These are phyloP conservation scores for Hansenula anomala DNA, from an alignment of 1,139 yeast genomes.

Conservation along the genomic window DNA sequence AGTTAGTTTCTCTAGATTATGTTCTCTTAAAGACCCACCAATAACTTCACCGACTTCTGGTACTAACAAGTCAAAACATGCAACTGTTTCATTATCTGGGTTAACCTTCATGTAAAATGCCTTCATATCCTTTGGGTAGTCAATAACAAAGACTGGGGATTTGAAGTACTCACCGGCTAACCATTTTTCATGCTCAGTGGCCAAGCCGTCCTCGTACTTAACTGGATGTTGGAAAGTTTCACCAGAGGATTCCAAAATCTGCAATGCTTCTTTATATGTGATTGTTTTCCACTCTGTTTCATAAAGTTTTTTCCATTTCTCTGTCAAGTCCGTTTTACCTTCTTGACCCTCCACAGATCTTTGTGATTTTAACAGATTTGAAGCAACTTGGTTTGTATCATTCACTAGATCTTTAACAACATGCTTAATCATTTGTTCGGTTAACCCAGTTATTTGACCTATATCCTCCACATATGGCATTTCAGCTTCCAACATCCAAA, in stretches of 20 bases:
- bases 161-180: conserved; percentile 65
- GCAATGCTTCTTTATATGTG: conserved; percentile 72
- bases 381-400: conserved; percentile 31
- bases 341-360: conserved; percentile 34
- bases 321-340: conserved; percentile 12
- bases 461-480: conserved; percentile 60
- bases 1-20: conserved; percentile 43
- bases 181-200: conserved; percentile 90
- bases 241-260: conserved; percentile 35
- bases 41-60: conserved; percentile 96
- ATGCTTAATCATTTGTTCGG: conserved; percentile 63
- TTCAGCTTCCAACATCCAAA: conserved; percentile 98
- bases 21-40: conserved; percentile 93
- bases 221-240: conserved; percentile 32
- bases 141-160: conserved; percentile 84
- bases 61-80: conserved; percentile 81
- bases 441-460: conserved; percentile 55
- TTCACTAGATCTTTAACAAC: conserved; percentile 39
- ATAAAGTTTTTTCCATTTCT: conserved; percentile 28
- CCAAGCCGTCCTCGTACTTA: conserved; percentile 68
- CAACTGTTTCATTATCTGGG: conserved; percentile 56
- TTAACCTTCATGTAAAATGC: conserved; percentile 85
- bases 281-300: conserved; percentile 58
- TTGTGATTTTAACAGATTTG: conserved; percentile 37
- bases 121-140: conserved; percentile 74